phyloP scores from a whole-genome alignment of 441 rosid species.

The Erodium trifolium region DNA sequence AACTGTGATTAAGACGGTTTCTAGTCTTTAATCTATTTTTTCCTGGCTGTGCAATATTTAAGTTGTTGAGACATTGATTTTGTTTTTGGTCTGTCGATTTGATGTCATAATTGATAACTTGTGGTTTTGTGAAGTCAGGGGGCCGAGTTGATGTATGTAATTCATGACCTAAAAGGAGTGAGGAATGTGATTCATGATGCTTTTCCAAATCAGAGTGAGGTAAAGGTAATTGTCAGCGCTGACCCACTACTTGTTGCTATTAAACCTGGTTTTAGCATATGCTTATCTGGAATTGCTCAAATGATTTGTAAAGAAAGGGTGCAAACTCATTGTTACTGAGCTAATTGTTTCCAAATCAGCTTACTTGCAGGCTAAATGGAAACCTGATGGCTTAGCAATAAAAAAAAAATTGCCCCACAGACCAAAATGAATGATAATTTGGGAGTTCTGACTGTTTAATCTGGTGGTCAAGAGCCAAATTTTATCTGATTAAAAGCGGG shows the following conservation, averaged over 20 bases:
- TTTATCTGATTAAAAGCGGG: background rate
- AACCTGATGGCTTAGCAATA: no score
- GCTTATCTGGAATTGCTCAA: background rate
- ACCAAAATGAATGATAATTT: no score
- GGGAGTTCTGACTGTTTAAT: background rate
- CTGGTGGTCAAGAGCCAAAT: background rate
- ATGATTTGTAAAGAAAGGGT: background rate
- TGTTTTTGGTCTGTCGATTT: background rate
- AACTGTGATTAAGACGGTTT: background rate
- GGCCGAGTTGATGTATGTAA: background rate
- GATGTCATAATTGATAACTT: background rate
- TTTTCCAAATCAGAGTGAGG: background rate
- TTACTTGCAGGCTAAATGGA: no score
- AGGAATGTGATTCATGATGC: background rate
- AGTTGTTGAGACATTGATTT: background rate
- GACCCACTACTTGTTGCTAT: background rate
- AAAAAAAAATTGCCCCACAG: no score
- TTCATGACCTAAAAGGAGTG: background rate
- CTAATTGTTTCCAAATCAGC: no score
- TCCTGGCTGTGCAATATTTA: background rate
- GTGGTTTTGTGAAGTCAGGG: background rate
- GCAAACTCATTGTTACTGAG: no score
- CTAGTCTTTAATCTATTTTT: background rate
- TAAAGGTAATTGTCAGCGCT: background rate
- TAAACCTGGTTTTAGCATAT: background rate